A percentile compares a stretch with the other conserved stretches of the same genome.
phyloP scores from a whole-genome alignment of 441 rosid genomes.

The Geranium incanum region DNA sequence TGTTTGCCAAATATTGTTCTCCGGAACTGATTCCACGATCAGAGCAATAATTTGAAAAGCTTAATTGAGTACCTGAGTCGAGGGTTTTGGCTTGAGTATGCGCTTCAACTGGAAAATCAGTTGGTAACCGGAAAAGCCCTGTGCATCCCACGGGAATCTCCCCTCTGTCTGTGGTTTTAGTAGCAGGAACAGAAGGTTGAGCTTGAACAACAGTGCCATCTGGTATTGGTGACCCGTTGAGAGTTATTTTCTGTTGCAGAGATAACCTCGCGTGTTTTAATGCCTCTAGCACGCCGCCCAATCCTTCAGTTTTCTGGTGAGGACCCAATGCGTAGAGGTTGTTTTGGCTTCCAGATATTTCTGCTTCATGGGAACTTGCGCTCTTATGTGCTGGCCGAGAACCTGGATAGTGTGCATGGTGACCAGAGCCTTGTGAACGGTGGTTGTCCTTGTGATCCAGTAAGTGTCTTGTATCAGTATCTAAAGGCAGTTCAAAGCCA shows the following conservation, averaged over 20 bases:
- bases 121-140: conserved; percentile 71
- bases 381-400: conserved; percentile 25
- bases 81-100: conserved; percentile 22
- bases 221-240: conserved; percentile 28
- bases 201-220: conserved; percentile 26
- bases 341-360: conserved; percentile 32
- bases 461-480: conserved; percentile 24
- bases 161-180: conserved; percentile 26
- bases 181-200: conserved; percentile 26
- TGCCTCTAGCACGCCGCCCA: conserved; percentile 52
- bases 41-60: conserved; percentile 39
- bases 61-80: conserved; percentile 32
- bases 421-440: conserved; percentile 20
- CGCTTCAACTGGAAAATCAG: conserved; percentile 41
- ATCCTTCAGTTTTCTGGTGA: conserved; percentile 30
- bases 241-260: conserved; percentile 41
- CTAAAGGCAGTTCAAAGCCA: conserved; percentile 27
- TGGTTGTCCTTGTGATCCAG: conserved; percentile 26
- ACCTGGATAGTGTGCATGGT: conserved; percentile 21
- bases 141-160: conserved; percentile 54
- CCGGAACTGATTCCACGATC: conserved; percentile 26
- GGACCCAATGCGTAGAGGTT: conserved; percentile 47
- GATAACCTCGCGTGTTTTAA: conserved; percentile 64
- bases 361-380: conserved; percentile 23
- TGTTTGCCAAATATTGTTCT: conserved; percentile 21